phyloP scores from a whole-genome alignment of 1,284 basidiomycete species.

The Entoloma clypeatum region DNA sequence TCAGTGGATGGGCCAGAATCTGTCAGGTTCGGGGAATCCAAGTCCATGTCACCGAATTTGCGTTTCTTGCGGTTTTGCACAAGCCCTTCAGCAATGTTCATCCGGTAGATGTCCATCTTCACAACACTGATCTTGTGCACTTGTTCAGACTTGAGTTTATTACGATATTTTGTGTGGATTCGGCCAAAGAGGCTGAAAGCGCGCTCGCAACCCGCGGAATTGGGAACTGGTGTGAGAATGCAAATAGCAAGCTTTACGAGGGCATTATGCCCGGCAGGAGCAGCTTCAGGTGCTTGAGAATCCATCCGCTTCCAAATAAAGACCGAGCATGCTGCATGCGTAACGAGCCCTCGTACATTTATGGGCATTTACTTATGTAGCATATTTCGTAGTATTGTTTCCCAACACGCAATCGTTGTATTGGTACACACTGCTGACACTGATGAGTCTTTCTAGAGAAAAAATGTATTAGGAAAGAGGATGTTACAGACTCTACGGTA shows the following conservation, averaged over 20 bases:
- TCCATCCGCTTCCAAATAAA: not conserved
- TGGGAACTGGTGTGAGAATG: slow-evolving; percentile 5
- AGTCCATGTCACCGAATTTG: slow-evolving; percentile 1
- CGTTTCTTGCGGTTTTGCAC: not conserved
- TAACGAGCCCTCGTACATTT: too few species aligned
- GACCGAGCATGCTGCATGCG: too few species aligned
- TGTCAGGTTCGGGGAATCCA: not conserved
- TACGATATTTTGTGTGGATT: slow-evolving; percentile 9
- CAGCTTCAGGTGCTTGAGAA: not conserved
- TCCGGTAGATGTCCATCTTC: slow-evolving; percentile 4
- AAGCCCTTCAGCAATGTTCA: not conserved
- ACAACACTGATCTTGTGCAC: slow-evolving; percentile 8
- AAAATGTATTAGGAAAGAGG: too few species aligned
- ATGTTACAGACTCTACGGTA: too few species aligned
- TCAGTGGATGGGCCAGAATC: not conserved
- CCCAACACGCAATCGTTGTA: too few species aligned
- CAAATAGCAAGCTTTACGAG: slow-evolving; percentile 9
- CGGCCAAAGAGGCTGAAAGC: slow-evolving; percentile 7
- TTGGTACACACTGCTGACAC: too few species aligned
- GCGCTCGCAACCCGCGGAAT: slow-evolving; percentile 9
- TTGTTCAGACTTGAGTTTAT: slow-evolving; percentile 5
- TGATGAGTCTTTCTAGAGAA: too few species aligned
- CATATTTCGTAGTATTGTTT: too few species aligned
- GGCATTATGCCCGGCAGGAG: not conserved
- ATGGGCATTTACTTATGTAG: too few species aligned